Base-by-base conservation (phyloP, 495 filamentous ascomycete genomes). In the Pseudevernia furfuracea region DNA sequence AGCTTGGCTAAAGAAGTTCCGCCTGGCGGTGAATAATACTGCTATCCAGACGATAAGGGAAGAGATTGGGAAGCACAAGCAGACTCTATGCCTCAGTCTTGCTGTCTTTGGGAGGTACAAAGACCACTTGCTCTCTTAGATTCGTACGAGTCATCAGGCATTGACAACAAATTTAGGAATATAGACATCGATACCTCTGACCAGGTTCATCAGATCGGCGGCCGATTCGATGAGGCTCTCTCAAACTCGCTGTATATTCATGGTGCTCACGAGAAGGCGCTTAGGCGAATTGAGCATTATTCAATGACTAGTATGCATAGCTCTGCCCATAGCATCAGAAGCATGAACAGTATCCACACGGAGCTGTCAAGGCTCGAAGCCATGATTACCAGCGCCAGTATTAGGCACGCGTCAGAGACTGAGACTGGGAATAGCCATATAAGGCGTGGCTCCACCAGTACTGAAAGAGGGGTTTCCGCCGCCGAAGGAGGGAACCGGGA, bases 341-440 rank as follows among this genome's bases (percentile, higher is more conserved):
- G 57, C 57, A 65, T 65, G 63, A 41, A 65, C 32, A 65, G 32
- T 59, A 65, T 65, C 43, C 23, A 58, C 37, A 59, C 44, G 21
- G 58, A 60, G 43, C 63, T 65, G 30, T 60, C 63, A 25, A 58
- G 63, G 46, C 39, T 65, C n/a, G 63, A 65, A n/a, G 43, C 63
- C 4, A 44, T 60, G 57, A 60, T 65, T 25, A 46, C 37, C 21
- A 53, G 32, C 17, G n/a, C 57, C 7, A 34, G 30, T 55, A 14
- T 21, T 10, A 5, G 30, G 17, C 15, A 36, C 21, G 5, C 17
- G 7, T 23, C 30, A 32, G 52, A 55, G 6, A 21, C 10, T 19
- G 52, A 34, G 30, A 21, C 17, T 21, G 30, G 12, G 30, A 9
- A 19, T 1, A 19, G 1, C 7, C 30, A 34, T 21, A 34, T 4